phyloP scores from a whole-genome alignment of 805 yeast species.

The Ogataea pignaliae region DNA sequence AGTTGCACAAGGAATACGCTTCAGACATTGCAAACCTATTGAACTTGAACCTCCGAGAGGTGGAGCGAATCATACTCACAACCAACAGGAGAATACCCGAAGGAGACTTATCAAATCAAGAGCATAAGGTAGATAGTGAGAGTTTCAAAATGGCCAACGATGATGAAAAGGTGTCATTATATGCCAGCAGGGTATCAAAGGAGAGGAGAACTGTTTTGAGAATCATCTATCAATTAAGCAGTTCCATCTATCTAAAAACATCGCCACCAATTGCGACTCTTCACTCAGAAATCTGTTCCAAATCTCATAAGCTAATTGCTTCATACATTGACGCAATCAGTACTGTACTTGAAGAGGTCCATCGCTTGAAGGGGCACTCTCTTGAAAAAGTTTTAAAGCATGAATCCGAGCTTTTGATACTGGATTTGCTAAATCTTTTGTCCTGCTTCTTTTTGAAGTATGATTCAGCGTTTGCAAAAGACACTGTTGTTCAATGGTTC shows the following conservation, averaged over 20 bases:
- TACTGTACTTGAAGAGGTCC: slow-evolving; percentile 5
- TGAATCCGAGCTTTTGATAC: slow-evolving; percentile 13
- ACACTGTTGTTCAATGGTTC: slow-evolving; percentile 51
- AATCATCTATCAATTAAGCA: slow-evolving; percentile 35
- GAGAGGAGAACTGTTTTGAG: slow-evolving; percentile 51
- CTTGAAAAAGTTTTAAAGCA: slow-evolving; percentile 11
- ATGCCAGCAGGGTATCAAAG: slow-evolving; percentile 37
- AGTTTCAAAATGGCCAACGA: slow-evolving; percentile 28
- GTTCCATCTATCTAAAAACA: slow-evolving; percentile 17
- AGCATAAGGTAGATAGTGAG: slow-evolving; percentile 18
- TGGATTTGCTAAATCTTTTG: slow-evolving; percentile 24
- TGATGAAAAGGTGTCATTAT: slow-evolving; percentile 31
- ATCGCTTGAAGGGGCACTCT: slow-evolving; percentile 7
- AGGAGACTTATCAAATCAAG: slow-evolving; percentile 15
- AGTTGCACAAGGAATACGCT: slow-evolving; percentile 37
- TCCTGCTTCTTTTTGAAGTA: slow-evolving; percentile 25
- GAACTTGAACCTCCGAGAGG: slow-evolving; percentile 39
- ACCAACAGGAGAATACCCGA: slow-evolving; percentile 35
- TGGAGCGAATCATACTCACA: slow-evolving; percentile 43
- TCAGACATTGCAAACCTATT: slow-evolving; percentile 35
- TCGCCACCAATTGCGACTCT: slow-evolving; percentile 1
- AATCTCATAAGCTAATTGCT: slow-evolving; percentile 27
- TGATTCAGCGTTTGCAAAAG: slow-evolving; percentile 16
- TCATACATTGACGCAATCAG: slow-evolving; percentile 22
- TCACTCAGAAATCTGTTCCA: slow-evolving; percentile 27